phyloP scores from a whole-genome alignment of 805 yeast genomes.

The Tetrapisispora pingtungensis region DNA sequence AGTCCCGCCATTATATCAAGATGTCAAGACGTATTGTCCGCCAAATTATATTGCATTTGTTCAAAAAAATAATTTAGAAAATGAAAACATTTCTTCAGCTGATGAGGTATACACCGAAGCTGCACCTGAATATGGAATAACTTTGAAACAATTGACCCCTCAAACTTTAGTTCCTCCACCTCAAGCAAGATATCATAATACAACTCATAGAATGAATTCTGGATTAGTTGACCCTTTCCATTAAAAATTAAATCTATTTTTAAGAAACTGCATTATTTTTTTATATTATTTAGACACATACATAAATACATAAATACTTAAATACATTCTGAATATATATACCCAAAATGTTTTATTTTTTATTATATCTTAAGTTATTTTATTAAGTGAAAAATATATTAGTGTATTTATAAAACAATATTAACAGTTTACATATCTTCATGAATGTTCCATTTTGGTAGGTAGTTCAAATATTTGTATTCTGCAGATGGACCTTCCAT shows the following conservation, averaged over 20 bases:
- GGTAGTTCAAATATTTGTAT: constrained; percentile 39
- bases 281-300: neutral
- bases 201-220: neutral
- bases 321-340: neutral
- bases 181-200: constrained; percentile 4
- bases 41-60: constrained; percentile 53
- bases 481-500: constrained; percentile 41
- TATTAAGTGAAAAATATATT: neutral
- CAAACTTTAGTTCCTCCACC: constrained; percentile 5
- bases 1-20: constrained; percentile 93
- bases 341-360: neutral
- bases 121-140: neutral
- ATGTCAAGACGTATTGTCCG: constrained; percentile 74
- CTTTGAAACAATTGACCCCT: neutral
- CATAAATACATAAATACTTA: neutral
- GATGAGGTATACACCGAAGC: neutral
- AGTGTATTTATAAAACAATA: neutral
- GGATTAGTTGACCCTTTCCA: neutral
- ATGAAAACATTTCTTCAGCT: neutral
- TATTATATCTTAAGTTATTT: neutral
- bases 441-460: constrained; percentile 38
- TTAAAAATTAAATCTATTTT: neutral
- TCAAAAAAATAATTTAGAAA: neutral
- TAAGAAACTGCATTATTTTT: neutral
- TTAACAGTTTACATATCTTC: constrained; percentile 5